Base-by-base conservation (phyloP, 345 rosid species). In the Eucalyptus sp. region DNA sequence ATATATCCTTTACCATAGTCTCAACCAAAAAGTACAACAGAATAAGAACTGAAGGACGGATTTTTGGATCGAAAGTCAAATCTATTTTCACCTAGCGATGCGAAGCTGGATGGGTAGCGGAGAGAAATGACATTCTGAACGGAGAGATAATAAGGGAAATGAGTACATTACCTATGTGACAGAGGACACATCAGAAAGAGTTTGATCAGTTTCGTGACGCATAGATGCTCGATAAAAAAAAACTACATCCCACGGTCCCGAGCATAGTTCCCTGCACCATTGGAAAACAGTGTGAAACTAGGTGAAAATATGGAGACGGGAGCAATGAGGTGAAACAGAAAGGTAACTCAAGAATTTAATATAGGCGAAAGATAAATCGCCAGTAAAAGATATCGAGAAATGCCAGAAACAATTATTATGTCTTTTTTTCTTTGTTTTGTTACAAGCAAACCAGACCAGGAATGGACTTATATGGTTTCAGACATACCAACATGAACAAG, bases 211-310 rank as follows among this genome's bases (percentile, higher is more conserved):
- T 96, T 92, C 66, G 93, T 71, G 90, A 96, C 87, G 56, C 99
- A 94, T 24, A 95, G 90, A 89, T 95, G 95, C 91, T 97, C 97
- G 16, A 97, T 91, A 91, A 97, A 97, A 92, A 92, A 98, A 96
- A 29, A 92, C 29, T 43, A 94, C 62, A 87, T 97, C 96, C 98
- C 97, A 95, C 56, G 95, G 93, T 48, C 98, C 96, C 7, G 93
- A 51, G 90, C 98, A 97, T 84, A 95, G 87, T 46, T 91, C 95
- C 90, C 98, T 97, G 92, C 91, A 91, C 5, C 88, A 60, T 68
- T 25, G 51, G 9, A 50, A 62, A 20, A 46, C 15, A 62, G 62
- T 41, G 51, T 4, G 51, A 25, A 51, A 37, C 79, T 43, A 46
- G 22, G 44, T 87, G 46, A 58, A 25, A 29, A 29, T 22, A 0